Percentiles rank a stretch among this genome's conserved stretches.
These are phyloP conservation scores for Globisporangium radiosum DNA, from an alignment of 352 stramenopile species.

Conservation along the genomic window DNA sequence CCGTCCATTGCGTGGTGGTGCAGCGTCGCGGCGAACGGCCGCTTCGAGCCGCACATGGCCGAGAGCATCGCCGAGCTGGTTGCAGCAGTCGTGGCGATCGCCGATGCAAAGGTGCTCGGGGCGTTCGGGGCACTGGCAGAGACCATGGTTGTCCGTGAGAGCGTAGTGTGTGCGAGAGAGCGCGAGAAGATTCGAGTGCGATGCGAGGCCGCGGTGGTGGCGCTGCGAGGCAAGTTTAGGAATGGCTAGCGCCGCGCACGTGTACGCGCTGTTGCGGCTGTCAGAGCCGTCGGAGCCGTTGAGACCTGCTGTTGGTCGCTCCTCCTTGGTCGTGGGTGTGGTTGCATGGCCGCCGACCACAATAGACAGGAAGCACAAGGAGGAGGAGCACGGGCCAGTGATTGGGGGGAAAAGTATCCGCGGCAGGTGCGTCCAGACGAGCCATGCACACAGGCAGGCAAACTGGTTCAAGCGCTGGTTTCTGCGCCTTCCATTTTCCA, in stretches of 20 bases:
- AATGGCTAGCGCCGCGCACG: background rate
- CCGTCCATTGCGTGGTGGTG: background rate
- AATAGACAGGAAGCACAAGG: background rate
- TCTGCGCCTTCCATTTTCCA: background rate
- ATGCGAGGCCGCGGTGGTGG: background rate
- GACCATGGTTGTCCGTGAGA: background rate
- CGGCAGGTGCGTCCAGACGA: background rate
- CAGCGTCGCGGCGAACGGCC: conserved; percentile 10
- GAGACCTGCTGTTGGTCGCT: background rate
- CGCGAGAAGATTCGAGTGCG: background rate
- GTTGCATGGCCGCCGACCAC: background rate
- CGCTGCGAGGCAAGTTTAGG: background rate
- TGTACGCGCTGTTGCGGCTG: too few relatives aligned
- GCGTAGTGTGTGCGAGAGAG: background rate
- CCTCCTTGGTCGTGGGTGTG: background rate
- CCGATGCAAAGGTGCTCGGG: background rate
- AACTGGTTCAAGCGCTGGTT: background rate
- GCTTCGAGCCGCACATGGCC: conserved; percentile 11
- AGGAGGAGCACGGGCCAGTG: background rate
- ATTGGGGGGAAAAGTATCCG: background rate
- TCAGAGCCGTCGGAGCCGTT: background rate
- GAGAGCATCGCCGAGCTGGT: conserved; percentile 7
- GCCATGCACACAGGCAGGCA: too few relatives aligned
- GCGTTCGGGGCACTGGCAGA: background rate
- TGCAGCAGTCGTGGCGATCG: background rate